These are phyloP conservation scores for Leptographium radiaticola DNA, from an alignment of 2,329 filamentous ascomycete species.

Conservation along the genomic window DNA sequence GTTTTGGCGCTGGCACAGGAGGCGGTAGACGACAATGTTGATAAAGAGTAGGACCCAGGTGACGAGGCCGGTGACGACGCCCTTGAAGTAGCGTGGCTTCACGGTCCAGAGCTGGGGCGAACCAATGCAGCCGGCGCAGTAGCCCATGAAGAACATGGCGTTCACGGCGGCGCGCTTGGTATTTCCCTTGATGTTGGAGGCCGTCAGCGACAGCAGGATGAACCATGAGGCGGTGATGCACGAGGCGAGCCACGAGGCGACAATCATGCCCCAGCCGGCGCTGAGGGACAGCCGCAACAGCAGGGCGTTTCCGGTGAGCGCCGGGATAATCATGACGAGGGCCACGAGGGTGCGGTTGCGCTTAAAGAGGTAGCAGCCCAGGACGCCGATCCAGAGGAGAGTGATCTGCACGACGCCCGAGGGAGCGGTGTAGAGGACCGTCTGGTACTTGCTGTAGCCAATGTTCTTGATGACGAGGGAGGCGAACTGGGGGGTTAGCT, in stretches of 20 bases:
- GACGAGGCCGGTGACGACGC: constrained; percentile 28
- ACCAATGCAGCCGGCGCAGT: constrained; percentile 31
- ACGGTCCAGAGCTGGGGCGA: constrained; percentile 35
- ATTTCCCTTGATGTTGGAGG: constrained; percentile 37
- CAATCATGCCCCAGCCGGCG: constrained; percentile 33
- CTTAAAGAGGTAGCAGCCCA: constrained; percentile 24
- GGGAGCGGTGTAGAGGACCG: constrained; percentile 16
- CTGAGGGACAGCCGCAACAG: constrained; percentile 26
- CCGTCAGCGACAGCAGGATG: constrained; percentile 28
- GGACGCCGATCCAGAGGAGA: constrained; percentile 31
- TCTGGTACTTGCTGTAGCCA: constrained; percentile 29
- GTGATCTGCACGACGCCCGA: constrained; percentile 15
- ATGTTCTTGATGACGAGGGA: constrained; percentile 34
- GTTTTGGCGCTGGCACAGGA: constrained; percentile 23
- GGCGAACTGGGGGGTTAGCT: constrained; percentile 23
- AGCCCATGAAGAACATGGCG: constrained; percentile 36
- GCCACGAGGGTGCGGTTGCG: constrained; percentile 25
- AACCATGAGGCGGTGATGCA: constrained; percentile 28
- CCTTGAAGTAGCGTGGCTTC: constrained; percentile 29
- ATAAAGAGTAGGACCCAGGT: constrained; percentile 27
- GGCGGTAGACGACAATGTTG: constrained; percentile 20
- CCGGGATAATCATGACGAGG: constrained; percentile 25
- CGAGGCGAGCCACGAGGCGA: constrained; percentile 32
- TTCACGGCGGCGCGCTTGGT: constrained; percentile 34
- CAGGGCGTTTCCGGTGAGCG: constrained; percentile 29